Base-by-base conservation (phyloP, 2,329 filamentous ascomycete genomes). In the Xylaria sp. region DNA sequence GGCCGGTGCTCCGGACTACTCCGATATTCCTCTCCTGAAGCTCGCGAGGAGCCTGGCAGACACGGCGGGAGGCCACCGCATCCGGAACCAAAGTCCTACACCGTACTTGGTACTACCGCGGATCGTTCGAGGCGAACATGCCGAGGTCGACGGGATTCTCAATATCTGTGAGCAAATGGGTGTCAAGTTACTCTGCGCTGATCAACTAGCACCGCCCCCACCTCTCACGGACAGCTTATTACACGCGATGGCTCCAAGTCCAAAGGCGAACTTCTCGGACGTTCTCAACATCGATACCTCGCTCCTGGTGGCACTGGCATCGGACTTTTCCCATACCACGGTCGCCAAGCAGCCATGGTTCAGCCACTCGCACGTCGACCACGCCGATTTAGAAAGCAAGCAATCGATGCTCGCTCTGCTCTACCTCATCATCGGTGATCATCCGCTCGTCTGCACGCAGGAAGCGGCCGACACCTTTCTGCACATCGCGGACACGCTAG, bases 231-330 rank as follows among this genome's bases (percentile, higher is more conserved):
- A 60, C 19, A 49, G 43, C 17, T 53, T 69, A 16, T 61, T 70
- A 39, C 39, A 56, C 26, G 39, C 26, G 40, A 70, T 71, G 67
- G 63, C 62, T 16, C 67, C 69, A 20, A 62, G 57, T 21, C 68
- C 66, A 7, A 63, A 50, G 39, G 56, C 61, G 11, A 60, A 50
- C 13, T 65, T 69, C 40, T 62, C 65, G 0, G 29, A 62, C 21
- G 48, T 63, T 29, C 55, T 87, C 22, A 86, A 88, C 63, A 78
- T 88, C 50, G 85, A 88, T 68, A 86, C 84, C 49, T 91, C 88
- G 1, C 82, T 91, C 43, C 78, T 92, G 5, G 79, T 92, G 4
- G 88, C 88, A 4, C 74, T 92, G 2, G 82, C 88, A 1, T 91
- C 88, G 0, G 89, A 92, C 63, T 84, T 92, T 21, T 88, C 86